Conservation (phyloP, 2,329 filamentous ascomycete genomes). For the Fusarium udum region DNA sequence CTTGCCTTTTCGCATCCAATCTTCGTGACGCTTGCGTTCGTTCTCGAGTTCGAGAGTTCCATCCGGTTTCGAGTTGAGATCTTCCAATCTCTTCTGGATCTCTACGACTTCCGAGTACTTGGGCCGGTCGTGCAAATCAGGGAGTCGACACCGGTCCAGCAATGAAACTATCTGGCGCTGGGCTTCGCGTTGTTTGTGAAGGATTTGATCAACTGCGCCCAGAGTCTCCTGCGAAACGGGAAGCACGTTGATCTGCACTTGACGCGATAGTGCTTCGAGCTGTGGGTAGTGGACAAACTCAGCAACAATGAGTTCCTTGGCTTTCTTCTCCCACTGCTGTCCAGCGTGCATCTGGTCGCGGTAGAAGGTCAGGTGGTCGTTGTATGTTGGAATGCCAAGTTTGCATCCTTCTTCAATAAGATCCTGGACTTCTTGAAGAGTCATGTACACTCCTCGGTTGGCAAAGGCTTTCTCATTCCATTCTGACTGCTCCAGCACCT, state of each 20-base stretch:
- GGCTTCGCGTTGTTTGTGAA: slow-evolving; percentile 95
- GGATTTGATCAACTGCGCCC: slow-evolving; percentile 84
- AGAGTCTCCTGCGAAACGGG: slow-evolving; percentile 87
- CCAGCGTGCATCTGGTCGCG: slow-evolving; percentile 80
- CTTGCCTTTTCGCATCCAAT: slow-evolving; percentile 99
- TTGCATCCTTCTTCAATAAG: slow-evolving; percentile 81
- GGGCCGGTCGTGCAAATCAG: slow-evolving; percentile 81
- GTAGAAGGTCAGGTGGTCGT: slow-evolving; percentile 81
- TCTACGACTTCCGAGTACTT: slow-evolving; percentile 91
- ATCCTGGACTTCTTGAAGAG: slow-evolving; percentile 79
- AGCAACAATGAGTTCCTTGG: slow-evolving; percentile 89
- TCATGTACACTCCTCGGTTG: slow-evolving; percentile 71
- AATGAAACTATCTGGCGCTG: slow-evolving; percentile 87
- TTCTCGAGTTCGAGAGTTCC: slow-evolving; percentile 94
- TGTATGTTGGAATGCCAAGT: slow-evolving; percentile 80
- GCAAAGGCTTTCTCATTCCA: slow-evolving; percentile 84
- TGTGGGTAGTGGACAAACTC: slow-evolving; percentile 94
- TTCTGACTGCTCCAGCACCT: slow-evolving; percentile 82
- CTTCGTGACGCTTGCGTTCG: slow-evolving; percentile 93
- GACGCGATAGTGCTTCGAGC: slow-evolving; percentile 87
- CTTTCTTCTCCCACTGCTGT: slow-evolving; percentile 90
- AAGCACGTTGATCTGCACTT: slow-evolving; percentile 74
- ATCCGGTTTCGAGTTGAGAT: slow-evolving; percentile 89
- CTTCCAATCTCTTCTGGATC: slow-evolving; percentile 85
- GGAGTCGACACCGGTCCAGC: slow-evolving; percentile 78